A percentile compares a stretch with the other conserved stretches of the same genome.
Evolutionary conservation across 257 asterid species (phyloP).

Genomic region (Gynochthodes officinalis): DNA sequence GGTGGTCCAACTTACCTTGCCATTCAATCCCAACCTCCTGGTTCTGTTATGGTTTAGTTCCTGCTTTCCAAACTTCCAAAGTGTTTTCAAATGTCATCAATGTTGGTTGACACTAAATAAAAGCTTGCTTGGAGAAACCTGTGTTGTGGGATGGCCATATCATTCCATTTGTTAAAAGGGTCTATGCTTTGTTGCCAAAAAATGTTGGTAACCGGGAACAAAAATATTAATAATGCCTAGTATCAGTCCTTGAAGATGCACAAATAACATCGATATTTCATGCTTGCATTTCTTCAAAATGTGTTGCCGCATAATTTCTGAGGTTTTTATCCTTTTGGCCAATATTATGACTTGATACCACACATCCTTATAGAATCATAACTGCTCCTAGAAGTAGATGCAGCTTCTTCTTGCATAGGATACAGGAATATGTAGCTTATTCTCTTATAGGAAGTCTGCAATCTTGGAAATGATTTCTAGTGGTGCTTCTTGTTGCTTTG

Average conservation of each 20-base stretch:
- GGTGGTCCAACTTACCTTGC: constrained; percentile 98
- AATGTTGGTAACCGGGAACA: neutral
- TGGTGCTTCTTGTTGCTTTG: neutral
- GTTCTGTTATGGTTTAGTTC: constrained; percentile 78
- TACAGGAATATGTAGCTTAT: neutral
- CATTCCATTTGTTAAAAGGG: neutral
- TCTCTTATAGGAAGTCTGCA: neutral
- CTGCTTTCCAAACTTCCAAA: neutral
- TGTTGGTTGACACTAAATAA: neutral
- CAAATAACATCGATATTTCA: neutral
- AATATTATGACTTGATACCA: neutral
- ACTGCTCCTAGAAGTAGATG: too few species aligned
- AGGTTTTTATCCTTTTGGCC: neutral
- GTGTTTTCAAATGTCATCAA: neutral
- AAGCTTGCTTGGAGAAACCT: neutral
- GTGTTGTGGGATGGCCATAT: neutral
- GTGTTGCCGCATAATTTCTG: neutral
- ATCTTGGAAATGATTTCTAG: neutral
- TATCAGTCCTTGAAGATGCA: neutral
- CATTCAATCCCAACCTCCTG: constrained; percentile 98
- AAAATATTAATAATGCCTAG: too few species aligned
- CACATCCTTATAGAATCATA: too few species aligned
- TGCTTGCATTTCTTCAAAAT: too few species aligned
- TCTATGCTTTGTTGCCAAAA: neutral
- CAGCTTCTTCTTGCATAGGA: neutral